Base-by-base conservation (phyloP, 2,329 filamentous ascomycete genomes). In the Colletotrichum gigasporum region DNA sequence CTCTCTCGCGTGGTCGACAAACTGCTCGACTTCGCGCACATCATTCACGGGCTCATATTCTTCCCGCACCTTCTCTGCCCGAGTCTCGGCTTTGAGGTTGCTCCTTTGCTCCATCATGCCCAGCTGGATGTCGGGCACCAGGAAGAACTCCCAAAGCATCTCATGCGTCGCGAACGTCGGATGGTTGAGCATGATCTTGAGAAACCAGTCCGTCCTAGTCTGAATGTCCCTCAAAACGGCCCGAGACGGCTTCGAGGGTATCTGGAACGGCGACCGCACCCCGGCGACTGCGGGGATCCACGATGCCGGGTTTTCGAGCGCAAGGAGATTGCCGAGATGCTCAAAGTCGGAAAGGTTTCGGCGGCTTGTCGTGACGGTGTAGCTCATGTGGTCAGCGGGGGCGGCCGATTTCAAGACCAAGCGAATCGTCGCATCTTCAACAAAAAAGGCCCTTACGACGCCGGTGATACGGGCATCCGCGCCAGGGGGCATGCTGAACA, bases 101-200 rank as follows among this genome's bases (percentile, higher is more conserved):
- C 92, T 97, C 51, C 96, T 88, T 75, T 97, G 91, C 55, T 92
- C 91, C 85, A 98, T 95, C 87, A 94, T 93, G 18, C 93, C 89
- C 0, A 92, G 86, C 74, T 97, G 93, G 51, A 99, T 88, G 70
- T 99, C 96, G 1, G 96, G 96, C 11, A 99, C 94, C 1, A 99
- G 85, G 78, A 99, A 97, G 79, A 99, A 99, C 72, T 99, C 96
- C 96, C 96, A 99, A 2, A 99, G 85, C 86, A 98, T 93, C 79
- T 99, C 96, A 73, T 99, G 96, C 0, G 93, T 97, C 0, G 93
- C 87, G 74, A 99, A 97, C 0, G 96, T 98, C 3, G 95, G 91
- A 73, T 99, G 96, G 8, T 87, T 85, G 24, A 99, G 84, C 67
- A 99, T 85, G 16, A 94, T 93, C 69, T 92, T 93, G 70, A 99